Percentiles rank a stretch among this genome's conserved stretches.
phyloP scores from a whole-genome alignment of 1,139 yeast species.

The Blastobotrys serpentis region DNA sequence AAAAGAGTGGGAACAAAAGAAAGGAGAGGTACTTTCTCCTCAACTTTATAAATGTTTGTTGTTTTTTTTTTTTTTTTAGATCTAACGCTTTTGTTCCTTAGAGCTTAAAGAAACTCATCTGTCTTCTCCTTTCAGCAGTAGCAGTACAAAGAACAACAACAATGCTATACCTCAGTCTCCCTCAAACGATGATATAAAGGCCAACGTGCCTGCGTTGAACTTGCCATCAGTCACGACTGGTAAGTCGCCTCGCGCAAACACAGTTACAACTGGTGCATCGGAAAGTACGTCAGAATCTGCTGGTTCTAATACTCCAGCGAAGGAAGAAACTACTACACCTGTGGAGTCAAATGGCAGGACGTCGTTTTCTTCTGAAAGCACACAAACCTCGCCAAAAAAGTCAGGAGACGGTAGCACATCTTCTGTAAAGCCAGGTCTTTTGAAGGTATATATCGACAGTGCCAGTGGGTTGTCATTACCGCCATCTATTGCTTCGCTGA shows the following conservation, averaged over 20 bases:
- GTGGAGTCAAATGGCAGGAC: background rate
- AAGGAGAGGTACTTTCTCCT: background rate
- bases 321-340: background rate
- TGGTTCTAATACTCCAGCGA: too few species aligned
- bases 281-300: too few species aligned
- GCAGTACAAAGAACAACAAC: background rate
- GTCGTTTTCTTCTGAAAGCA: background rate
- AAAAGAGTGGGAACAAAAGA: background rate
- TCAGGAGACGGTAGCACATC: constrained; percentile 26
- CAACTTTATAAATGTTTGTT: background rate
- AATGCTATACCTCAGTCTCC: background rate
- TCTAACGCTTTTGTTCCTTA: too few species aligned
- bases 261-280: background rate
- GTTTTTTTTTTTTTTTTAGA: too few species aligned
- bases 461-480: constrained; percentile 65
- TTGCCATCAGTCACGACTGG: constrained; percentile 12
- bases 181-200: background rate
- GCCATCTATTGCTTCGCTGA: constrained; percentile 35
- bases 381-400: background rate
- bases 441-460: constrained; percentile 66
- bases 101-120: constrained; percentile 43
- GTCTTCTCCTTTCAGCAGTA: constrained; percentile 25
- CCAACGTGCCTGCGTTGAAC: constrained; percentile 5
- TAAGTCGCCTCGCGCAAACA: background rate
- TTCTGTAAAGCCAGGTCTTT: constrained; percentile 58